Evolutionary conservation across 371 early-diverging fungal genomes (phyloP).

Genomic region (Syncephalastrum contaminatum): DNA sequence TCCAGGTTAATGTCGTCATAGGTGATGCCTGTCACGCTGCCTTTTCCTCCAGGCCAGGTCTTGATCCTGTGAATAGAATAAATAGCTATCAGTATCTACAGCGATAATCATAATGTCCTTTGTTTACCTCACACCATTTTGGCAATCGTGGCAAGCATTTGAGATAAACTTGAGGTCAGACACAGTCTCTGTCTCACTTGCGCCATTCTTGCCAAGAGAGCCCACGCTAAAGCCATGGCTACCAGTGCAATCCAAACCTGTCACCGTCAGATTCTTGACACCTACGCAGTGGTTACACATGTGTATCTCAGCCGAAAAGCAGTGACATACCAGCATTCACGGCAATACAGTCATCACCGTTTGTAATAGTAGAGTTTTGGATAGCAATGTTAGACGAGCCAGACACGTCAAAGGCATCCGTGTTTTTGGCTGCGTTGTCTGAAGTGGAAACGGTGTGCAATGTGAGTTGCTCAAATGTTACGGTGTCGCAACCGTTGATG

Average conservation of each 20-base stretch:
- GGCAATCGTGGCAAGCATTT: conserved; percentile 31
- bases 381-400: conserved; percentile 23
- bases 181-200: conserved; percentile 17
- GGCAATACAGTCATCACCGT: conserved; percentile 37
- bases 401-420: conserved; percentile 39
- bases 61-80: conserved; percentile 19
- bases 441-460: conserved; percentile 27
- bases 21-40: conserved; percentile 16
- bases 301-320: too few relatives aligned
- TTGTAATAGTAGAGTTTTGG: conserved; percentile 16
- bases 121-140: conserved; percentile 30
- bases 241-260: conserved; percentile 22
- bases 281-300: background rate
- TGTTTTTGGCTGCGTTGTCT: conserved; percentile 27
- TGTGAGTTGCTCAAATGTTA: conserved; percentile 19
- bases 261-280: conserved; percentile 26
- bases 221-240: conserved; percentile 41
- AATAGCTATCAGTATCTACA: background rate
- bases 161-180: conserved; percentile 19
- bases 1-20: conserved; percentile 19
- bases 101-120: background rate
- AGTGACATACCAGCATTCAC: conserved; percentile 16
- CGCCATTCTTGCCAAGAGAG: conserved; percentile 30
- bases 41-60: conserved; percentile 27
- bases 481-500: conserved; percentile 20